Base-by-base conservation (phyloP, 768 basidiomycete genomes). In the Fomitopsis pulvina region DNA sequence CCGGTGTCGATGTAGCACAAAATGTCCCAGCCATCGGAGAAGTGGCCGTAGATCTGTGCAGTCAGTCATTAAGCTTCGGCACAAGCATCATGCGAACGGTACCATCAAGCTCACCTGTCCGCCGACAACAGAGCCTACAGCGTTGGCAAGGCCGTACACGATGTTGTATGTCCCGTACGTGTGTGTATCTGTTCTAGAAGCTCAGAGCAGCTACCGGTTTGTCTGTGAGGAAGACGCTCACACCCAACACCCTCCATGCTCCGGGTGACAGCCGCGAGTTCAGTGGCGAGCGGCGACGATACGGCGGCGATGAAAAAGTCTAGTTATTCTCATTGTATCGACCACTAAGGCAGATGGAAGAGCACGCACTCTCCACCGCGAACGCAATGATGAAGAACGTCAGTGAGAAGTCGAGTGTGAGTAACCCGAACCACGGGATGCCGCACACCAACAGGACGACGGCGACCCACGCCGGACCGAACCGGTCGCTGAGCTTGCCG, bases 91-190 rank as follows among this genome's bases (percentile, higher is more conserved):
- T n/a, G n/a, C n/a, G n/a, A n/a, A n/a, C n/a, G n/a, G n/a, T n/a
- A n/a, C n/a, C n/a, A n/a, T n/a, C n/a, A n/a, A n/a, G n/a, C n/a
- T n/a, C n/a, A n/a, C n/a, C n/a, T n/a, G n/a, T n/a, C n/a, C n/a
- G n/a, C n/a, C n/a, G n/a, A n/a, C n/a, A n/a, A n/a, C n/a, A n/a
- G n/a, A n/a, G n/a, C n/a, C n/a, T n/a, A n/a, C 32, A 34, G 32
- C 32, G 28, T 80, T 74, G 28, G 83, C 86, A 49, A 84, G 60
- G 1, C 81, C 85, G 53, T 80, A 87, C 2, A 78, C 78, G 12
- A 88, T 59, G 65, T 87, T 89, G 60, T 85, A 86, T 1, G 79
- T 80, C 2, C 80, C 86, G 57, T 86, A 89, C 2, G 84, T 72
- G 57, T 88, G 85, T 0, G 76, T 85, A 63, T 83, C 86, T 88